These are phyloP conservation scores for Ambrosiella beaveri DNA, from an alignment of 2,329 filamentous ascomycete species.

Conservation along the genomic window DNA sequence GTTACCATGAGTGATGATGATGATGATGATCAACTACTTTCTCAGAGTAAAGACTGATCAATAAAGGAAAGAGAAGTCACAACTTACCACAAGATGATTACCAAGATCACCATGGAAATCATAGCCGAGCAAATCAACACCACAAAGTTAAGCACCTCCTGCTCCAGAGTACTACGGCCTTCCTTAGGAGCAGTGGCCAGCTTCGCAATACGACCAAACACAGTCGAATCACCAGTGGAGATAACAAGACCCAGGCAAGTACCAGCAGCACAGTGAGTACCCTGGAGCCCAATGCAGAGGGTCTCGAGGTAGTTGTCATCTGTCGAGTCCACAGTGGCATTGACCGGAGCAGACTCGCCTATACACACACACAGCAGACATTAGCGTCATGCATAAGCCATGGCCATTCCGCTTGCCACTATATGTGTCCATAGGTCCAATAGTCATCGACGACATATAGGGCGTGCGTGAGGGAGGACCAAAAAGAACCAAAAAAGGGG, in stretches of 20 bases:
- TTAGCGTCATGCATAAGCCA: conserved; percentile 20
- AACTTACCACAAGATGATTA: conserved; percentile 94
- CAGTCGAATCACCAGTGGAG: conserved; percentile 73
- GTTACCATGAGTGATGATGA: no score
- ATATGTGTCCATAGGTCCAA: not conserved
- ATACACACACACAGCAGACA: conserved; percentile 34
- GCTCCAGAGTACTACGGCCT: conserved; percentile 88
- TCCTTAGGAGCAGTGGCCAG: conserved; percentile 97
- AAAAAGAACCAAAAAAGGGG: conserved; percentile 23
- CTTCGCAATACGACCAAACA: conserved; percentile 97
- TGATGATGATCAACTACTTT: no score
- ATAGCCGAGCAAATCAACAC: conserved; percentile 56
- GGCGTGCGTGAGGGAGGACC: conserved; percentile 61
- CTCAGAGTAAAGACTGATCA: not conserved
- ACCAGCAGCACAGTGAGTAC: conserved; percentile 89
- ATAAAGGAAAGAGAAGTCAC: conserved; percentile 41
- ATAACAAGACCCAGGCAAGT: conserved; percentile 84
- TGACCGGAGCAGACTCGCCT: conserved; percentile 49
- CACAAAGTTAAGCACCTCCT: conserved; percentile 97
- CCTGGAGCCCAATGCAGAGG: conserved; percentile 97
- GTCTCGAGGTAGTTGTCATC: conserved; percentile 61
- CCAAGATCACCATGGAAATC: conserved; percentile 91
- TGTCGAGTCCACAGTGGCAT: conserved; percentile 53
- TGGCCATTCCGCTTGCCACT: not conserved
- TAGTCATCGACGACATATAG: not conserved